These are phyloP conservation scores for Colletotrichum filicis DNA, from an alignment of 2,329 filamentous ascomycete species.

Conservation along the genomic window DNA sequence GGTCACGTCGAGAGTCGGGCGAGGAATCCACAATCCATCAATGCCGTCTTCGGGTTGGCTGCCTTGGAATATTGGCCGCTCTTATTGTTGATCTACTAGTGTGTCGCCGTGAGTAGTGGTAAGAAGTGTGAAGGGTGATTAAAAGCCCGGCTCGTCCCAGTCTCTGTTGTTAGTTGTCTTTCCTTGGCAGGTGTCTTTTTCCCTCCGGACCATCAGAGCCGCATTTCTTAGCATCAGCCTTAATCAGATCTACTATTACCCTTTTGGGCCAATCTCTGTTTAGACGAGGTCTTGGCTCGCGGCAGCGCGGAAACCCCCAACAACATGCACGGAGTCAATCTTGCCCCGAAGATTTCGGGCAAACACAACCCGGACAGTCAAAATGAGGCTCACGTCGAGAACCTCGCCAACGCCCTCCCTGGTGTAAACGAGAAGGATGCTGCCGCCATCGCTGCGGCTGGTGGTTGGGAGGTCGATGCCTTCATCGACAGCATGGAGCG, in stretches of 20 bases:
- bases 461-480: conserved; percentile 48
- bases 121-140: neutral
- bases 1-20: neutral
- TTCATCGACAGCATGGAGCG: conserved; percentile 55
- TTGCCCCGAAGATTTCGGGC: conserved; percentile 29
- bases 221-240: conserved; percentile 18
- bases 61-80: neutral
- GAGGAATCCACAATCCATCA: conserved; percentile 14
- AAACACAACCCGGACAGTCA: conserved; percentile 30
- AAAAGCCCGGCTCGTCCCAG: conserved; percentile 27
- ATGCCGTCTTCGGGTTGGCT: conserved; percentile 22
- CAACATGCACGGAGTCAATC: conserved; percentile 29
- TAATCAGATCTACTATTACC: neutral
- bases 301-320: neutral
- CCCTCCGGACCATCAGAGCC: conserved; percentile 25
- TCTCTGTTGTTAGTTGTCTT: neutral
- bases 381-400: conserved; percentile 31
- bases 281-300: conserved; percentile 2
- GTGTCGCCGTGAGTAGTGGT: neutral
- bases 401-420: conserved; percentile 17
- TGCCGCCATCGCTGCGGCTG: conserved; percentile 48
- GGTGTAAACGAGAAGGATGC: conserved; percentile 42
- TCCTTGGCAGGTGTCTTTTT: conserved; percentile 16
- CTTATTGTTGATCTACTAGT: neutral
- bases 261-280: neutral